A percentile compares a stretch with the other conserved stretches of the same genome.
Evolutionary conservation across 768 basidiomycete species (phyloP).

Genomic region (Panus rudis): DNA sequence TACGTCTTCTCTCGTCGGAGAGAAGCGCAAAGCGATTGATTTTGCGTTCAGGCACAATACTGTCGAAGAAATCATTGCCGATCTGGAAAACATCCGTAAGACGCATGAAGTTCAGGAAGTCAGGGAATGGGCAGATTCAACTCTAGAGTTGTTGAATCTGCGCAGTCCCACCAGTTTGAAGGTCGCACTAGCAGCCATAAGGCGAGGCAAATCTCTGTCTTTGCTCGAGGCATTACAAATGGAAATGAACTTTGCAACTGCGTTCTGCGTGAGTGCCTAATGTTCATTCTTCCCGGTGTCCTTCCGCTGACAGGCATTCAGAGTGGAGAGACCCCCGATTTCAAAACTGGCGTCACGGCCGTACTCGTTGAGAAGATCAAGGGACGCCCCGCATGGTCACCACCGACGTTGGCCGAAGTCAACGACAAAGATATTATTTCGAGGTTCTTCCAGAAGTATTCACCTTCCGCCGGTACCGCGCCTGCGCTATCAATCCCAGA

Average conservation of each 20-base stretch:
- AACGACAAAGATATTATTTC: conserved; percentile 43
- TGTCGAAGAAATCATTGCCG: conserved; percentile 65
- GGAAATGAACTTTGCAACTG: conserved; percentile 85
- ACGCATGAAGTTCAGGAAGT: conserved; percentile 38
- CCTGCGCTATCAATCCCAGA: conserved; percentile 21
- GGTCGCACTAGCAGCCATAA: conserved; percentile 77
- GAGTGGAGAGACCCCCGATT: conserved; percentile 79
- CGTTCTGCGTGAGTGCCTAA: conserved; percentile 68
- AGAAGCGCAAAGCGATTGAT: conserved; percentile 73
- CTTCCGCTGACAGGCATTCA: conserved; percentile 22
- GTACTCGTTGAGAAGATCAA: conserved; percentile 48
- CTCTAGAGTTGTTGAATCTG: conserved; percentile 51
- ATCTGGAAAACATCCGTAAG: conserved; percentile 38
- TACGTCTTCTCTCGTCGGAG: conserved; percentile 46
- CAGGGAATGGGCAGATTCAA: conserved; percentile 67
- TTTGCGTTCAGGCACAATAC: conserved; percentile 61
- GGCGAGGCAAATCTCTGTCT: conserved; percentile 54
- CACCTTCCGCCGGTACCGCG: conserved; percentile 28
- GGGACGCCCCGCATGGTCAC: conserved; percentile 66
- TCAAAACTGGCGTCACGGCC: conserved; percentile 70
- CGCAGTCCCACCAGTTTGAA: conserved; percentile 91
- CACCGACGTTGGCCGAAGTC: conserved; percentile 55
- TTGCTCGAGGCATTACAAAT: conserved; percentile 68
- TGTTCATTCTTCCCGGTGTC: neutral
- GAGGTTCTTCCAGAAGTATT: conserved; percentile 61